Base-by-base conservation (phyloP, 2,329 filamentous ascomycete species). In the Beauveria pseudobassiana region DNA sequence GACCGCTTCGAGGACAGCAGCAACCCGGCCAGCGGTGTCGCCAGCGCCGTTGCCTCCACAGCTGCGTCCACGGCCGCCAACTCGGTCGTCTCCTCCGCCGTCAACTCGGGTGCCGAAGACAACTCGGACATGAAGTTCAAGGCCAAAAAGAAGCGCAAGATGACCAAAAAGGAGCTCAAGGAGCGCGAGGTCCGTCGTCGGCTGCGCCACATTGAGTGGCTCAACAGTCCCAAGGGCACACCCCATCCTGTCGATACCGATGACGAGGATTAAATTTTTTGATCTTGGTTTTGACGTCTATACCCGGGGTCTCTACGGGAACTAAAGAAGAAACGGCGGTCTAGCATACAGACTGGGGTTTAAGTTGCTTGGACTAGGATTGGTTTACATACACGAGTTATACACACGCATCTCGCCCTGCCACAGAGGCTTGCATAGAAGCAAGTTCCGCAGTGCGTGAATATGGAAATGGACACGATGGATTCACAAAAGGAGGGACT, bases 121-220 rank as follows among this genome's bases (percentile, higher is more conserved):
- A 86, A 86, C 63, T 81, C 70, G 74, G 88, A 75, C 64, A 84
- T 99, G 82, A 93, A 96, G 79, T 99, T 99, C 87, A 86, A 83
- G 75, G 82, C 89, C 10, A 86, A 83, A 76, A 95, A 93, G 84
- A 97, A 97, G 91, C 96, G 93, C 87, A 99, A 99, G 90, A 85
- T 95, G 85, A 99, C 95, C 62, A 91, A 96, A 81, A 92, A 92
- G 77, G 92, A 99, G 76, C 69, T 93, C 73, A 99, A 99, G 84
- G 95, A 99, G 75, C 83, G 89, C 22, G 93, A 98, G 77, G 89
- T 89, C 49, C 84, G 96, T 66, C 85, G 93, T 67, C 84, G 95
- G 68, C 80, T 98, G 76, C 86, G 95, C 69, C 92, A 99, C 76
- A 88, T 90, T 68, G 83, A 88, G 73, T 90, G 89, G 89, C 80